Conservation (phyloP, 352 stramenopile genomes). For the Phytophthora hybrid region DNA sequence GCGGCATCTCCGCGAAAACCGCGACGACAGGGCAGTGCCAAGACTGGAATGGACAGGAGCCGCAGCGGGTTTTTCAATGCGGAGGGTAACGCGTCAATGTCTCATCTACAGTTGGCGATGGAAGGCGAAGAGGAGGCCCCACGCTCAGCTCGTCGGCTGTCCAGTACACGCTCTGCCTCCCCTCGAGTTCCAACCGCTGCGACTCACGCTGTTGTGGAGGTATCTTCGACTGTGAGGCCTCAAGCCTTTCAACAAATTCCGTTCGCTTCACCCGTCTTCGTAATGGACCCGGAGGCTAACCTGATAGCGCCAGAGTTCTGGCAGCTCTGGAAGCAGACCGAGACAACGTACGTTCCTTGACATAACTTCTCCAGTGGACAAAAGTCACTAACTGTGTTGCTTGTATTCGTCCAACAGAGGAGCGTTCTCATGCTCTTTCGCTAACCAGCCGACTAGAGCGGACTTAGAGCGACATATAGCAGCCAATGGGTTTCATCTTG, state of each 20-base stretch:
- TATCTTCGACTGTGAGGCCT: constrained; percentile 7
- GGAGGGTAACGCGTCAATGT: constrained; percentile 43
- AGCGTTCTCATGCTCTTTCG: constrained; percentile 78
- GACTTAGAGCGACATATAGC: constrained; percentile 60
- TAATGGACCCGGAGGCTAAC: constrained; percentile 49
- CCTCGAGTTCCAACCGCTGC: constrained; percentile 11
- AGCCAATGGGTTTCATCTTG: constrained; percentile 61
- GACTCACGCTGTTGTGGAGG: constrained; percentile 9
- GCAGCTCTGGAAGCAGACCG: constrained; percentile 62
- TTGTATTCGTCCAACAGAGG: constrained; percentile 42
- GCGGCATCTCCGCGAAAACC: constrained; percentile 17
- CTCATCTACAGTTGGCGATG: constrained; percentile 33
- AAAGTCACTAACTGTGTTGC: background rate
- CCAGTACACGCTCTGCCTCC: constrained; percentile 20
- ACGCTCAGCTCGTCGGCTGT: constrained; percentile 18
- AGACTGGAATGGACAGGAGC: constrained; percentile 28
- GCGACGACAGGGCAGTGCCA: constrained; percentile 9
- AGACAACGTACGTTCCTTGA: constrained; percentile 60
- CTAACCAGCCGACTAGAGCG: constrained; percentile 54
- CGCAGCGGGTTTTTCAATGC: constrained; percentile 53
- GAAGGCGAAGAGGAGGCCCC: constrained; percentile 28
- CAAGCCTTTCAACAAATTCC: constrained; percentile 50
- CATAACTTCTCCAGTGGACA: background rate
- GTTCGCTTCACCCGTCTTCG: constrained; percentile 67
- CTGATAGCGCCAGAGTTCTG: constrained; percentile 37